Evolutionary conservation across 1,139 yeast genomes (phyloP).

Genomic region (Candida smagusa): DNA sequence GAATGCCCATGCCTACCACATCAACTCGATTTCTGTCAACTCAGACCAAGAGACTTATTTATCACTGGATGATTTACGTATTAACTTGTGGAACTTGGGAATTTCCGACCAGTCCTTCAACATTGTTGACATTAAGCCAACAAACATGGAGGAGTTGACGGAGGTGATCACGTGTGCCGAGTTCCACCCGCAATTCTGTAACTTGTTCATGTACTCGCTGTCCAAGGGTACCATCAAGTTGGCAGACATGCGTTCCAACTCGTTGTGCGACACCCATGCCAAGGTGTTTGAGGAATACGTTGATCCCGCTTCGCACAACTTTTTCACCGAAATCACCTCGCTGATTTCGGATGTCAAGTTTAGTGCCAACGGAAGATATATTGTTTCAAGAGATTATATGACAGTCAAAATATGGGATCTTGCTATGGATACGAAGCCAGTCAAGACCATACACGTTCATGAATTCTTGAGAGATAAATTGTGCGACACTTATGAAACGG

Average conservation of each 20-base stretch:
- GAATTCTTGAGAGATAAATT: constrained; percentile 90
- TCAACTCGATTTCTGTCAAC: constrained; percentile 90
- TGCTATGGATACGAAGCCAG: constrained; percentile 93
- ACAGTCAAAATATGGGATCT: constrained; percentile 98
- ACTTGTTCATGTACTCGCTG: constrained; percentile 93
- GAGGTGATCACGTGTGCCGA: constrained; percentile 98
- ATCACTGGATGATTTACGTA: constrained; percentile 90
- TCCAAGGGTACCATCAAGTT: constrained; percentile 94
- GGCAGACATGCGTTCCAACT: constrained; percentile 95
- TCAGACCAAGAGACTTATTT: constrained; percentile 95
- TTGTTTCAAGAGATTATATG: constrained; percentile 95
- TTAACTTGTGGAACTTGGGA: constrained; percentile 93
- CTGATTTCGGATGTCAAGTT: constrained; percentile 93
- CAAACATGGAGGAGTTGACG: constrained; percentile 97
- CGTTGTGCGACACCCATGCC: constrained; percentile 88
- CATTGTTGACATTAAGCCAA: constrained; percentile 96
- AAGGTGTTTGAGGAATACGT: constrained; percentile 89
- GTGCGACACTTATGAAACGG: constrained; percentile 97
- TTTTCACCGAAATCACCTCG: constrained; percentile 95
- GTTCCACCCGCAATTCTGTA: constrained; percentile 92
- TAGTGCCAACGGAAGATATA: constrained; percentile 87
- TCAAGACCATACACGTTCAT: constrained; percentile 91
- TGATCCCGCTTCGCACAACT: constrained; percentile 91
- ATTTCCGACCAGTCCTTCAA: constrained; percentile 95
- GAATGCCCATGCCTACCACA: constrained; percentile 98